These are phyloP conservation scores for Erigeron canadensis DNA, from an alignment of 129 eudicot species.

Conservation along the genomic window DNA sequence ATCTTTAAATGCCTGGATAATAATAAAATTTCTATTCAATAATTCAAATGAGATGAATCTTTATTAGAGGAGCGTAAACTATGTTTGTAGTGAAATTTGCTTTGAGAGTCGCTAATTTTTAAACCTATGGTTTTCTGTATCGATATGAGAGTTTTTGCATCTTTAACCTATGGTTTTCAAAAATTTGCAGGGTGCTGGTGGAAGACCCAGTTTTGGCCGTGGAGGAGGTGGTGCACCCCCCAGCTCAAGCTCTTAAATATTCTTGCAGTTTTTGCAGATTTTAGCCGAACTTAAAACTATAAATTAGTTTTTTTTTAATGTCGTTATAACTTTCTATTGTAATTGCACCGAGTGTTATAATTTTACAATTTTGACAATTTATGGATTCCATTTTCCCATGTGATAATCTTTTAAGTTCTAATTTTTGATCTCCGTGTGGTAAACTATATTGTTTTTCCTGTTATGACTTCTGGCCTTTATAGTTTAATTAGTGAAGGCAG, in stretches of 20 bases:
- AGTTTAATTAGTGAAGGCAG: too few relatives aligned
- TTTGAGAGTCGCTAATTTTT: background rate
- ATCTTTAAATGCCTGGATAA: too few relatives aligned
- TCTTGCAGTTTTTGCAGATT: slow-evolving; percentile 8
- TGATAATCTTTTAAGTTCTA: background rate
- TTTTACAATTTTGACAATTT: slow-evolving; percentile 13
- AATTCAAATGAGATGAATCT: too few relatives aligned
- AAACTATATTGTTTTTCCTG: too few relatives aligned
- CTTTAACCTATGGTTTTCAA: background rate
- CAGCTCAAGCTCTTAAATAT: slow-evolving; percentile 36
- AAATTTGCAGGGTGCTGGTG: slow-evolving; percentile 56
- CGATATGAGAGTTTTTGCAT: too few relatives aligned
- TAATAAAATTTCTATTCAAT: too few relatives aligned
- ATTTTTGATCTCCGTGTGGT: too few relatives aligned
- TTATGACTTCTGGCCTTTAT: too few relatives aligned
- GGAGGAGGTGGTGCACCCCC: slow-evolving; percentile 71
- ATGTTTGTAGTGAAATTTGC: too few relatives aligned
- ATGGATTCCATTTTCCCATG: background rate
- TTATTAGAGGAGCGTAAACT: too few relatives aligned
- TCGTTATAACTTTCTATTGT: slow-evolving; percentile 11
- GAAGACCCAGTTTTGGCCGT: slow-evolving; percentile 70
- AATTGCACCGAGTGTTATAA: slow-evolving; percentile 11
- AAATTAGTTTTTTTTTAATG: slow-evolving; percentile 27
- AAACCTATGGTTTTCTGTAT: background rate
- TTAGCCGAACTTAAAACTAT: slow-evolving; percentile 13